Conservation (phyloP, 176 grass and related monocot species). For the Themeda triandra region DNA sequence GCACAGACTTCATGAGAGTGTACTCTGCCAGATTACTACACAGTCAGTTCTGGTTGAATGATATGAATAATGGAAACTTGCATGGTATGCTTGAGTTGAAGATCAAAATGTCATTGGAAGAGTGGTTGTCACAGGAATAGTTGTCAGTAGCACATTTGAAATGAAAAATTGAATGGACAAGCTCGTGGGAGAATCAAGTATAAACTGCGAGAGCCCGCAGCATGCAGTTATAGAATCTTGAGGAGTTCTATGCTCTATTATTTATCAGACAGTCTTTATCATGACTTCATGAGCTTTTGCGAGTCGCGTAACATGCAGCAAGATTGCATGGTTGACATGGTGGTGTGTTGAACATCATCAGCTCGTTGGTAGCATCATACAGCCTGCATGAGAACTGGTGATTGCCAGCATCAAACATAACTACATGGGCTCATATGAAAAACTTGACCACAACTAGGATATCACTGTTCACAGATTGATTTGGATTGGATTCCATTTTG, state of each 20-base stretch:
- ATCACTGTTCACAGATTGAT: background rate
- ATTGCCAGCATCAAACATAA: background rate
- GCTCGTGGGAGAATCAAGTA: constrained; percentile 12
- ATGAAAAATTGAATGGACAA: background rate
- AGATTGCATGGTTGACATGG: constrained; percentile 9
- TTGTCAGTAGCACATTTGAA: background rate
- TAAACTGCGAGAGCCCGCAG: background rate
- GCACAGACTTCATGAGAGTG: constrained; percentile 19
- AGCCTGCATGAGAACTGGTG: background rate
- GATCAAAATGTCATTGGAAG: background rate
- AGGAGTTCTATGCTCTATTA: background rate
- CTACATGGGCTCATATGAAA: background rate
- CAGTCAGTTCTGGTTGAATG: constrained; percentile 11
- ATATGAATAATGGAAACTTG: background rate
- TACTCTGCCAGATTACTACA: constrained; percentile 1
- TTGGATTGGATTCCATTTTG: background rate
- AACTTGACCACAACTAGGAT: background rate
- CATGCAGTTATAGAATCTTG: background rate
- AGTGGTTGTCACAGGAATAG: background rate
- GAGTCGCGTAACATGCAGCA: background rate
- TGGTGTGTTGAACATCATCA: background rate
- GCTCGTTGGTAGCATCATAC: background rate
- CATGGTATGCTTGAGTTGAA: background rate
- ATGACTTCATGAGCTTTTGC: background rate
- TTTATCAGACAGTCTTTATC: constrained; percentile 1